phyloP scores from a whole-genome alignment of 1,284 basidiomycete species.

The Trametes pubescens region DNA sequence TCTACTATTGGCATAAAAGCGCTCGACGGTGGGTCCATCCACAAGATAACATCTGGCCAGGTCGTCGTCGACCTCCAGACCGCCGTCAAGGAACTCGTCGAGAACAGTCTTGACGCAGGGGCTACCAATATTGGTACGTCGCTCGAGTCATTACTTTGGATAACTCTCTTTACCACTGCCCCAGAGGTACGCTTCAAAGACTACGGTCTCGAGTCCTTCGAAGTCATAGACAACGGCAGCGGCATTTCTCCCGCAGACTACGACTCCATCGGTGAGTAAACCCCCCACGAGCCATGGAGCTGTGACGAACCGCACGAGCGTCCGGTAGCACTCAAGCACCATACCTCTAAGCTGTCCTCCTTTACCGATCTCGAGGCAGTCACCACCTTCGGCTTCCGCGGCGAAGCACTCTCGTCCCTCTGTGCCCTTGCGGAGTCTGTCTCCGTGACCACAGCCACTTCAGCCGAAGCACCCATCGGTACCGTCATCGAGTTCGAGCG shows the following conservation, averaged over 20 bases:
- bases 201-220: constrained; percentile 85
- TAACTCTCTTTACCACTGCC: neutral
- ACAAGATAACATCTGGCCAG: constrained; percentile 92
- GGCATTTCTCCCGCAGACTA: constrained; percentile 87
- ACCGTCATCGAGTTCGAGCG: constrained; percentile 77
- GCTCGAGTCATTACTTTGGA: neutral
- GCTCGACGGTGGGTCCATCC: constrained; percentile 82
- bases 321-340: constrained; percentile 72
- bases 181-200: constrained; percentile 93
- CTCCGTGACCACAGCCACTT: constrained; percentile 78
- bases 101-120: constrained; percentile 95
- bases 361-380: constrained; percentile 82
- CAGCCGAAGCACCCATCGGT: constrained; percentile 78
- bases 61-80: constrained; percentile 95
- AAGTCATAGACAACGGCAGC: constrained; percentile 93
- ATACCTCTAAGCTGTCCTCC: constrained; percentile 90
- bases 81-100: constrained; percentile 95
- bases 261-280: constrained; percentile 73
- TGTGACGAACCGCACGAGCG: neutral
- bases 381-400: constrained; percentile 93
- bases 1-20: constrained; percentile 50
- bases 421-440: constrained; percentile 86
- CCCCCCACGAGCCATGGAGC: too few relatives aligned
- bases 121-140: constrained; percentile 60
- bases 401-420: constrained; percentile 94